phyloP scores from a whole-genome alignment of 306 rosid genomes.

The Carpinus viminea region DNA sequence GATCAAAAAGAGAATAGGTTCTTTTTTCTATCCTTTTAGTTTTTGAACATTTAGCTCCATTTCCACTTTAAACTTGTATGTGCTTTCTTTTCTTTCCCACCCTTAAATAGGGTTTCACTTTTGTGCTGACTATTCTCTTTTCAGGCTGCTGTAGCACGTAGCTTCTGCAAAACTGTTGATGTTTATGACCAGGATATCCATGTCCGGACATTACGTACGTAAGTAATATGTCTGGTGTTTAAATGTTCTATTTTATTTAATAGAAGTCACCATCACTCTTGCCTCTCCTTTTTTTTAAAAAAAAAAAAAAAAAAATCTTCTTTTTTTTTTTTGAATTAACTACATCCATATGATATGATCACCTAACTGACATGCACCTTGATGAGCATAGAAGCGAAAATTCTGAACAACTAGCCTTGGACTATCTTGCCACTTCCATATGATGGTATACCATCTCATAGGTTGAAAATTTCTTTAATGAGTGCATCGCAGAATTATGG shows the following conservation, averaged over 20 bases:
- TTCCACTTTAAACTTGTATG: background rate
- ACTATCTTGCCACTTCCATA: background rate
- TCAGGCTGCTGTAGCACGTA: slow-evolving; percentile 85
- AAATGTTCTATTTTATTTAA: background rate
- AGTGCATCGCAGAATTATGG: background rate
- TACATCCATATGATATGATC: slow-evolving; percentile 7
- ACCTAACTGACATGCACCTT: slow-evolving; percentile 16
- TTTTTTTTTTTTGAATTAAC: background rate
- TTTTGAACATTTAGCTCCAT: slow-evolving; percentile 2
- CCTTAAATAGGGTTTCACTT: slow-evolving; percentile 13
- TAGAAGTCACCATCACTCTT: background rate
- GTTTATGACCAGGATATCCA: slow-evolving; percentile 90
- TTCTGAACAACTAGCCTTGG: background rate
- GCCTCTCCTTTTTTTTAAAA: slow-evolving; percentile 3
- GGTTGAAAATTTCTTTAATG: background rate
- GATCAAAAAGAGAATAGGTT: background rate
- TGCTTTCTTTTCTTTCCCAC: slow-evolving; percentile 9
- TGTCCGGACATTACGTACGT: slow-evolving; percentile 71
- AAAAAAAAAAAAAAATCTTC: too few relatives aligned
- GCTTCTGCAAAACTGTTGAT: slow-evolving; percentile 74
- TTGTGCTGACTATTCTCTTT: slow-evolving; percentile 27
- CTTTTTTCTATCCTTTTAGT: background rate
- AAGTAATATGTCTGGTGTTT: slow-evolving; percentile 37
- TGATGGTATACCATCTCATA: background rate
- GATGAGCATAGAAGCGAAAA: background rate